Evolutionary conservation across 1,139 yeast genomes (phyloP), one percentile per base, ranked within the genome.

Genomic region (Lizanozyma gosingica): DNA sequence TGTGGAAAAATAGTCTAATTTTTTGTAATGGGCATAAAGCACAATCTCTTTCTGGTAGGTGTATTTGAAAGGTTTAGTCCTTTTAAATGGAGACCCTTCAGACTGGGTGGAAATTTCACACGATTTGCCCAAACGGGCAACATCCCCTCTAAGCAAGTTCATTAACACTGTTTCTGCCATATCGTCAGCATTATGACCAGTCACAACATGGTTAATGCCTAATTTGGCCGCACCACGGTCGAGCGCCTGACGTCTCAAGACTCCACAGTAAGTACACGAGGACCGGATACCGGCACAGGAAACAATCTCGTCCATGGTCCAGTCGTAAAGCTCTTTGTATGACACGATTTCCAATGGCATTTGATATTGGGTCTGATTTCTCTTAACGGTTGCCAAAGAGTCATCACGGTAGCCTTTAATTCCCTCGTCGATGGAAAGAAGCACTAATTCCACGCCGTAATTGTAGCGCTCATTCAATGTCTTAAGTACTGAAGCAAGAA

Each of bases 301-400:
- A 1, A 94, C 99, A 40, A 94, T 87, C 54, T 88, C 95, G 63
- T 94, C 99, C 99, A 94, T 92, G 8, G 95, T 86, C 99, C 99
- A 94, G 56, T 82, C 73, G 55, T 92, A 94, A 16, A 94, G 67
- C 34, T 90, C 96, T 47, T 80, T 80, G 54, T 92, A 94, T 4
- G 96, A 85, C 4, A 94, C 83, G 43, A 94, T 88, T 55, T 86
- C 92, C 42, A 94, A 65, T 0, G 94, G 95, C 79, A 94, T 78
- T 14, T 78, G 73, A 59, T 94, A 94, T 59, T 94, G 98, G 18
- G 67, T 63, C 59, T 88, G 90, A 60, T 94, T 94, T 49, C 98
- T 73, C 57, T 90, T 87, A 41, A 94, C 99, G 0, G 98, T 94
- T 29, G 96, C 98, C 40, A 94, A 67, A 2, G 97, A 88, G 57